Conservation (phyloP, 768 basidiomycete genomes). For the Dentipellis sp. region DNA sequence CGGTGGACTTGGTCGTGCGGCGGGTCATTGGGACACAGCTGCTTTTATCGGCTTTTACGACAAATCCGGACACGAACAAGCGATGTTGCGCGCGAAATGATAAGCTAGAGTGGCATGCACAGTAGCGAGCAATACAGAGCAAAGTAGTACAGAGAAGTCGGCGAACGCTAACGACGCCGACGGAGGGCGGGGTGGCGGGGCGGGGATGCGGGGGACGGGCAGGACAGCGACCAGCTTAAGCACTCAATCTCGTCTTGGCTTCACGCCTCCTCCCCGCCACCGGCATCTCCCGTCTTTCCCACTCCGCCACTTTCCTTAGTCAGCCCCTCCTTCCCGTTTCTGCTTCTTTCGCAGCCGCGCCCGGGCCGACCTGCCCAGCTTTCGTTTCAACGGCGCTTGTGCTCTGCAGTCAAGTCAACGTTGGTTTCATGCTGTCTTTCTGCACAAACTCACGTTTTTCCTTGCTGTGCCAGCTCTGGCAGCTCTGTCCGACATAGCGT, state of each 20-base stretch:
- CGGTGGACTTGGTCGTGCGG: constrained; percentile 19
- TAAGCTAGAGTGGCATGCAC: too few species aligned
- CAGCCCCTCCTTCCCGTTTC: constrained; percentile 19
- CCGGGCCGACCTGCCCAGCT: constrained; percentile 50
- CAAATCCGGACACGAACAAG: constrained; percentile 21
- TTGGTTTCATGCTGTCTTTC: background rate
- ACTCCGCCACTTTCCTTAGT: background rate
- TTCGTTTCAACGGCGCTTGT: constrained; percentile 44
- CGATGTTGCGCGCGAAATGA: too few species aligned
- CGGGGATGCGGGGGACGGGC: background rate
- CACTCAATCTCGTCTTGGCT: background rate
- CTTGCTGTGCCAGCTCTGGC: constrained; percentile 20
- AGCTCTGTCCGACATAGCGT: constrained; percentile 45
- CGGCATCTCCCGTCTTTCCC: background rate
- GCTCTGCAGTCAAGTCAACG: constrained; percentile 29
- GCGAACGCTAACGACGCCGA: background rate
- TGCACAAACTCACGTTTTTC: constrained; percentile 41
- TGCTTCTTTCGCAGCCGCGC: constrained; percentile 38
- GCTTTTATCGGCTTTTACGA: constrained; percentile 20
- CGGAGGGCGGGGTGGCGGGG: background rate
- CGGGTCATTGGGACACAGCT: constrained; percentile 23
- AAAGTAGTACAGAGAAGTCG: background rate
- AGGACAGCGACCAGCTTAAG: background rate
- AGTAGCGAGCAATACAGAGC: background rate
- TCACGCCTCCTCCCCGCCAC: background rate